Base-by-base conservation (phyloP, 2,329 filamentous ascomycete genomes). In the Rhinocladiella mackenziei region DNA sequence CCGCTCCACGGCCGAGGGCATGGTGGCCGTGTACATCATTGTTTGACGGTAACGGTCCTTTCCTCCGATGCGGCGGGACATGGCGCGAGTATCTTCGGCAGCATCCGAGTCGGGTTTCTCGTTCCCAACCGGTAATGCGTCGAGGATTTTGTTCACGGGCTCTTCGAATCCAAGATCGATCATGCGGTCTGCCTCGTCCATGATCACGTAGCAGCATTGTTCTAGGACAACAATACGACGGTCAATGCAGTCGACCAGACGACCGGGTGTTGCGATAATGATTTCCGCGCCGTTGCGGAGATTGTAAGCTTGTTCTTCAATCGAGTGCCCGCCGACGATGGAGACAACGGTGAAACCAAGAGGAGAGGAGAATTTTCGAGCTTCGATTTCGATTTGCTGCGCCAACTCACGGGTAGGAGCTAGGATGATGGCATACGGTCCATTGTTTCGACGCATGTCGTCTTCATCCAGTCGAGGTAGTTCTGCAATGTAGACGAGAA, bases 11-110 rank as follows among this genome's bases (percentile, higher is more conserved):
- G 86, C 80, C 0, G 86, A 71, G 1, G 92, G 89, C 92, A 98
- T 98, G 19, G 92, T 98, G 40, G 92, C 92, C 54, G 92, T 97
- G 79, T 97, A 98, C 92, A 98, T 98, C 92, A 98, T 98, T 0
- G 92, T 98, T 66, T 98, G 91, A 47, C 92, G 77, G 70, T 97
- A 97, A 15, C 85, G 78, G 59, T 89, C 84, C 55, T 81, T 80
- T 13, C 80, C 80, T 40, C 83, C 82, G 1, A 94, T 70, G 58
- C 85, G 84, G 45, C 80, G 77, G 57, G 81, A 83, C 91, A 97
- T 97, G n/a, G 83, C 80, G 44, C 77, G 73, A 0, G 86, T 74
- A 61, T 97, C 79, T 65, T 98, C 92, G 4, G 92, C 92, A 40
- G 86, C 87, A 9, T 97, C 91, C 0, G 80, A 85, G 65, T 98